Conservation (phyloP, 257 asterid species). For the Solanum habrochaites region DNA sequence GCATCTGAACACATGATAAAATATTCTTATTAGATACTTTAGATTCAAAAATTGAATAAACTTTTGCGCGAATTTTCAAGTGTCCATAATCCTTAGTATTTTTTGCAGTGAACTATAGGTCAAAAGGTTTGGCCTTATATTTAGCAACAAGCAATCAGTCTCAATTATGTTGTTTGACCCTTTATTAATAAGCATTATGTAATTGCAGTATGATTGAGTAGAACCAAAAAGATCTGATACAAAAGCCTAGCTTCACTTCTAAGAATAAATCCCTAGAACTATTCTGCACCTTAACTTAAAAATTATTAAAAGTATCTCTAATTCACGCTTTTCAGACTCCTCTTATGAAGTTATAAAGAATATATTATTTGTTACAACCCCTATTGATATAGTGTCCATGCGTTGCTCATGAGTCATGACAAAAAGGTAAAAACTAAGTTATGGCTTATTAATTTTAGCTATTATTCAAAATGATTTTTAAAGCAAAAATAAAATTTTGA, state of each 20-base stretch:
- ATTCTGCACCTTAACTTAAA: not conserved
- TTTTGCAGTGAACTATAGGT: not conserved
- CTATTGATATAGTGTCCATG: not conserved
- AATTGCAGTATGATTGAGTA: not conserved
- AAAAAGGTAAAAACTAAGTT: not conserved
- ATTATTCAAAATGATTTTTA: not conserved
- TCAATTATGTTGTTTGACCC: not conserved
- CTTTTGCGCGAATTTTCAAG: not conserved
- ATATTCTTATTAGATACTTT: not conserved
- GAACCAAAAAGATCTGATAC: not conserved
- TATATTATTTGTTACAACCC: not conserved
- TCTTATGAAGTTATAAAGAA: not conserved
- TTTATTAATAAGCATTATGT: not conserved
- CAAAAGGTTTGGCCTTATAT: not conserved
- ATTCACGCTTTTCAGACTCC: not conserved
- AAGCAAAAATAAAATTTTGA: too few species aligned
- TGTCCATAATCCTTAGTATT: not conserved
- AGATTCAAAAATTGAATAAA: not conserved
- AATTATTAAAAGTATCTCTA: not conserved
- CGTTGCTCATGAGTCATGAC: not conserved
- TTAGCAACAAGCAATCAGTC: not conserved
- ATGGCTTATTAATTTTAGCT: not conserved
- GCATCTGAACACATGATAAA: not conserved
- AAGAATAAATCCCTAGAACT: not conserved
- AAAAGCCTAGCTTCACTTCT: constrained; percentile 13